Evolutionary conservation across 228 moss, liverwort and hornwort genomes (phyloP), one percentile per base, ranked within the genome.

Genomic region (Sphagnum magellanicum): DNA sequence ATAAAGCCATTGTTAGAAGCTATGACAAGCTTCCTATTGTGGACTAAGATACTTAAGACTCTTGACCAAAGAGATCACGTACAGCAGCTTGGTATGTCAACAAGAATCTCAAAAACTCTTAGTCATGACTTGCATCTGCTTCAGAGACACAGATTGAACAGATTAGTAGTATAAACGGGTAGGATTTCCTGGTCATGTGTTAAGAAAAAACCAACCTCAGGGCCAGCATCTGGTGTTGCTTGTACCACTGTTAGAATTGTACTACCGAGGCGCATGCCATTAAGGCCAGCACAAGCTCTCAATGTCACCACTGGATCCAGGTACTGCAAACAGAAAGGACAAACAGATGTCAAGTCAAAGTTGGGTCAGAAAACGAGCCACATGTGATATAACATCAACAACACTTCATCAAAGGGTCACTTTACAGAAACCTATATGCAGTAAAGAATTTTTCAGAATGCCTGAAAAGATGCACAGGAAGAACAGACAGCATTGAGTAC

Each of bases 201-300:
- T 3, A 32, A 32, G 32, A 32, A 2, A 32, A 32, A 51, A 53
- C 4, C 13, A 59, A 87, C 86, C 80, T 74, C 61, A 16, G 48
- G 52, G 51, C 48, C 51, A 14, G 71, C 71, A 78, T 78, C 69
- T 63, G 89, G 90, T 48, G 82, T 86, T 6, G 92, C 92, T 68
- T 77, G 91, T 59, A 88, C 72, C 1, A 88, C 88, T 3, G 86
- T 91, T 50, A 92, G 73, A 46, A 86, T 67, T 10, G 53, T 72
- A 6, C 86, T 81, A 59, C 84, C 92, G 71, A 96, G 80, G 72
- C 79, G 79, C 87, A 92, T 90, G 61, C 95, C 95, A 74, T 91
- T 92, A 16, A 96, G 61, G 7, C 95, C 95, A 15, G 81, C 72
- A 69, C 95, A 92, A 8, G 92, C 95, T 80, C 76, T 78, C 4